Percentiles rank a stretch among this genome's conserved stretches.
phyloP scores from a whole-genome alignment of 1,284 basidiomycete species.

The Thelephora terrestris region DNA sequence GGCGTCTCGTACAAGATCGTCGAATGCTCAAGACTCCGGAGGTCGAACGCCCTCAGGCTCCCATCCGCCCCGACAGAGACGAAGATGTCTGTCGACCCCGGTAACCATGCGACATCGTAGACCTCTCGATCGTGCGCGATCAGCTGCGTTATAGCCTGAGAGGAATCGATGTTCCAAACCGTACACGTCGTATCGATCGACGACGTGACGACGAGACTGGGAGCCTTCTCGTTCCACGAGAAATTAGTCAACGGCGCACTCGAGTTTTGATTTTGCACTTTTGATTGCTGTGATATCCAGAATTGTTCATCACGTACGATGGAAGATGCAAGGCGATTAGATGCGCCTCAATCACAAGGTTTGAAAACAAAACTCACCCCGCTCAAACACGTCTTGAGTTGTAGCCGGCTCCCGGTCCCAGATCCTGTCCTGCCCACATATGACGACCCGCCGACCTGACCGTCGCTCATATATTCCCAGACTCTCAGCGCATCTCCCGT shows the following conservation, averaged over 20 bases:
- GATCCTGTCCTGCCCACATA: slow-evolving; percentile 64
- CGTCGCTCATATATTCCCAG: slow-evolving; percentile 74
- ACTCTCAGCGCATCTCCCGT: slow-evolving; percentile 84
- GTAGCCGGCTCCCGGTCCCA: slow-evolving; percentile 47
- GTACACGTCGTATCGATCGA: slow-evolving; percentile 96
- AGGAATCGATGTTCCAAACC: slow-evolving; percentile 95
- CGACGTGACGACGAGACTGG: slow-evolving; percentile 85
- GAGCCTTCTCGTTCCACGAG: slow-evolving; percentile 89
- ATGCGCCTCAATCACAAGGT: not conserved
- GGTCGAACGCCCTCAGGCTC: slow-evolving; percentile 91
- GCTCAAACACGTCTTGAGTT: slow-evolving; percentile 61
- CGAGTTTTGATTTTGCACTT: slow-evolving; percentile 73
- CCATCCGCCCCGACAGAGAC: slow-evolving; percentile 98
- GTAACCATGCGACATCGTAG: slow-evolving; percentile 97
- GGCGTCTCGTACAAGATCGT: slow-evolving; percentile 98
- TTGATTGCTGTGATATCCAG: slow-evolving; percentile 54
- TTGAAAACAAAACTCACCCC: slow-evolving; percentile 51
- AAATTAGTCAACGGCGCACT: slow-evolving; percentile 90
- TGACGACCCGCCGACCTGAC: slow-evolving; percentile 40
- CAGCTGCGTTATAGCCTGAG: slow-evolving; percentile 92
- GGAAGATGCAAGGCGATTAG: slow-evolving; percentile 6
- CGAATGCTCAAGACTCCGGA: slow-evolving; percentile 93
- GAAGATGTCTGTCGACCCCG: slow-evolving; percentile 95
- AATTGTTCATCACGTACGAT: slow-evolving; percentile 3
- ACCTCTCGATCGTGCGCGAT: slow-evolving; percentile 99